Evolutionary conservation across 2,329 filamentous ascomycete genomes (phyloP), one percentile per base, ranked within the genome.

Genomic region (Talaromyces sp.): DNA sequence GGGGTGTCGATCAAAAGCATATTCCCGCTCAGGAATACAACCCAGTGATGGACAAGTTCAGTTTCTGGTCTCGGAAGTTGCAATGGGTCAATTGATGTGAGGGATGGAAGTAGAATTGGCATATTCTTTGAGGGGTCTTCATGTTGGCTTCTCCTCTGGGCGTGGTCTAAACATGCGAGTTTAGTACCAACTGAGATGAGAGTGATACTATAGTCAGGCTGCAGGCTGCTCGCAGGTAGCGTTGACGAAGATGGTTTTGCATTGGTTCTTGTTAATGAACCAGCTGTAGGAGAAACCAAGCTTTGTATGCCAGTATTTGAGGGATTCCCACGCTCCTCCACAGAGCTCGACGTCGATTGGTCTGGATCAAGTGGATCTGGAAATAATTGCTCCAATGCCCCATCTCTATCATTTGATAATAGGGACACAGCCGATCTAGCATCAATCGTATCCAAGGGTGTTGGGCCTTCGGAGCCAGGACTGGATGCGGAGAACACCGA

Each of bases 1-100:
- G 65, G 54, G 3, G 57, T 56, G 37, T 69, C 65, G 14, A 68
- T 58, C 20, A 67, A 55, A 2, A 69, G 55, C 52, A 69, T 62
- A 20, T 67, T 65, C 42, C 66, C 64, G 20, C 61, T 64, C 3
- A 68, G 57, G 40, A 69, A 67, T 27, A 62, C 56, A 6, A 63
- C 63, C 66, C 66, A 69, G 42, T 69, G 64, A 40, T 68, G 64
- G 11, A 69, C 51, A 8, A 69, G 47, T 32, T 66, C 65, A 4
- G 51, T 63, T 22, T 65, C 60, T 6, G 46, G 54, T 29, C 49
- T 49, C 9, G 56, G 40, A 3, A 63, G 49, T 4, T 33, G 36
- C 10, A 51, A 41, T 7, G 58, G 51, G 44, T 45, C 53, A 8
- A 64, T 40, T 13, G 36, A 41, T 16, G 16, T 11, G 16, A 40